Evolutionary conservation across 2,329 filamentous ascomycete species (phyloP), one percentile per base, ranked within the genome.

Genomic region (Botrytis galanthina): DNA sequence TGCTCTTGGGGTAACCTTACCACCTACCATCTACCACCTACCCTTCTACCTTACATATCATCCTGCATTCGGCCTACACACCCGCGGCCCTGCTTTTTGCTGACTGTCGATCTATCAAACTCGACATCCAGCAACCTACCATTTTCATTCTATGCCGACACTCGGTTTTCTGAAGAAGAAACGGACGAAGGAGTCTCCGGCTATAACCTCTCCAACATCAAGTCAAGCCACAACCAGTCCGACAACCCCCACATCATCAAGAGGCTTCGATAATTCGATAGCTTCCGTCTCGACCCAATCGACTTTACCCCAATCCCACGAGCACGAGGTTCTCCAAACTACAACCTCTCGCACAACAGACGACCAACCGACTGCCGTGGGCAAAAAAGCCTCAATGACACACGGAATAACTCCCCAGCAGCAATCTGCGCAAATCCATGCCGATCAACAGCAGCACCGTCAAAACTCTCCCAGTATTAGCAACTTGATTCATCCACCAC

Each of bases 151-250:
- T 81, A 98, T 99, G 96, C 96, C 95, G 91, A 93, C 90, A 84
- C 89, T 98, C 87, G 94, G 94, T 84, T 94, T 98, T 82, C 90
- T 98, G 83, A 98, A 98, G 89, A 98, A 97, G 90, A 97, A 97
- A 89, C 92, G 94, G 89, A 97, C 94, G 85, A 97, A 94, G 90
- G 94, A 98, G 86, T 92, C 90, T 81, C 86, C 85, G 81, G 88
- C 87, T 83, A 83, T 87, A 82, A 89, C 91, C 82, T 87, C 89
- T 82, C 90, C 93, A 82, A 88, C 87, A 79, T 87, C 87, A 78
- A 92, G 88, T 81, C 88, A 92, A 82, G 87, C 89, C 78, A 87
- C 87, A 77, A 51, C 46, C 46, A 91, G 89, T 80, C 88, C 89
- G 75, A 85, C 90, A 79, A 90, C 90, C 75, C 87, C 89, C 74